Percentiles rank a stretch among this genome's conserved stretches.
These are phyloP conservation scores for Hericium coralloides DNA, from an alignment of 768 basidiomycete genomes.

Conservation along the genomic window DNA sequence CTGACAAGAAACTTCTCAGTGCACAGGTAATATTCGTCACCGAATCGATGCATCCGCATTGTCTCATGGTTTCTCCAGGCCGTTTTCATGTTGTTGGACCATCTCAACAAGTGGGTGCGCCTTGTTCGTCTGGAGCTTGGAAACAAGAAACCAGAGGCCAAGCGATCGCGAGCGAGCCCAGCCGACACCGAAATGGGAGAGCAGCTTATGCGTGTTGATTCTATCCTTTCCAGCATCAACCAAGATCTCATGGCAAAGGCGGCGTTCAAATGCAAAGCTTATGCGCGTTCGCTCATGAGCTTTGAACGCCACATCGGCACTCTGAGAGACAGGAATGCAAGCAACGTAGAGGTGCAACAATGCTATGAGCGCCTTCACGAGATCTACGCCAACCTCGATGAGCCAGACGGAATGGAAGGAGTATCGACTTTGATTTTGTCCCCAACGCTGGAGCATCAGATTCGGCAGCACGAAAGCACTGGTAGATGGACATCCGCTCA, in stretches of 20 bases:
- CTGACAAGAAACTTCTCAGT: slow-evolving; percentile 81
- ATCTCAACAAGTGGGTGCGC: slow-evolving; percentile 85
- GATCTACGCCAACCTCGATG: slow-evolving; percentile 92
- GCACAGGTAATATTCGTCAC: slow-evolving; percentile 62
- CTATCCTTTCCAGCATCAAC: slow-evolving; percentile 74
- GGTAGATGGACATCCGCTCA: slow-evolving; percentile 98
- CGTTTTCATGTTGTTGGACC: slow-evolving; percentile 91
- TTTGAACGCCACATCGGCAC: slow-evolving; percentile 78
- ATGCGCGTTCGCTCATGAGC: slow-evolving; percentile 89
- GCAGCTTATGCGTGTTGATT: slow-evolving; percentile 67
- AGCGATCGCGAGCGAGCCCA: slow-evolving; percentile 35
- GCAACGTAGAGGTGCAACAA: slow-evolving; percentile 43
- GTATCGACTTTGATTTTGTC: slow-evolving; percentile 82
- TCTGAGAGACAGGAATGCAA: slow-evolving; percentile 30
- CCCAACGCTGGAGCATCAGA: slow-evolving; percentile 91
- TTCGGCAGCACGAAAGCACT: slow-evolving; percentile 94
- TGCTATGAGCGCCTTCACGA: slow-evolving; percentile 91
- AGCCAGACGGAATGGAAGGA: slow-evolving; percentile 99
- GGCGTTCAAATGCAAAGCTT: slow-evolving; percentile 90
- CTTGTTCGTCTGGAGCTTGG: slow-evolving; percentile 54
- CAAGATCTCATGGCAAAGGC: slow-evolving; percentile 87
- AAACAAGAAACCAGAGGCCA: slow-evolving; percentile 39
- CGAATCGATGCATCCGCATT: background rate
- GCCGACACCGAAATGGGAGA: slow-evolving; percentile 35
- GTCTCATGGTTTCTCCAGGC: slow-evolving; percentile 39